phyloP scores from a whole-genome alignment of 2,329 filamentous ascomycete species.

The Trichothecium roseum region DNA sequence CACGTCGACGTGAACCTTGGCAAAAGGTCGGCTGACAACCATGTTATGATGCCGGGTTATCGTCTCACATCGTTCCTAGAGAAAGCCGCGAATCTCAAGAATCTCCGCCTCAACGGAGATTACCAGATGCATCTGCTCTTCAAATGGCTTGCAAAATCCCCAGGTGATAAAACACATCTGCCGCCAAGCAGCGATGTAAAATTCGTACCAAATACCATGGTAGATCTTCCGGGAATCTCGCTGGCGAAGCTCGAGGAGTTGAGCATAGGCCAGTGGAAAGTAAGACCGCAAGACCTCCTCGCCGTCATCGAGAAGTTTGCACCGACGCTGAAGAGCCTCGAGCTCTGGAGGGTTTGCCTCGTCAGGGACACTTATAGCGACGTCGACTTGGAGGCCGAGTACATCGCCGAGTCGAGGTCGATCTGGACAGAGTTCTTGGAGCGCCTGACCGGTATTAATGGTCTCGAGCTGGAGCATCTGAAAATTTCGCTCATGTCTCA shows the following conservation, averaged over 20 bases:
- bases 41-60: neutral
- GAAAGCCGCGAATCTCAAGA: slow-evolving; percentile 29
- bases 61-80: slow-evolving; percentile 22
- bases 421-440: slow-evolving; percentile 29
- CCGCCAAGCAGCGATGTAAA: slow-evolving; percentile 4
- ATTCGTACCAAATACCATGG: too few species aligned
- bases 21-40: neutral
- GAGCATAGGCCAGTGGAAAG: slow-evolving; percentile 29
- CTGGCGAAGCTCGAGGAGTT: slow-evolving; percentile 27
- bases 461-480: slow-evolving; percentile 22
- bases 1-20: slow-evolving; percentile 10
- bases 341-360: slow-evolving; percentile 30
- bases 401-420: too few species aligned
- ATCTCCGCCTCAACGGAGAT: slow-evolving; percentile 39
- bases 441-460: slow-evolving; percentile 17
- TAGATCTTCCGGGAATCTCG: slow-evolving; percentile 7
- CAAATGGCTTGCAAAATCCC: slow-evolving; percentile 26
- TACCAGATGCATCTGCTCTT: slow-evolving; percentile 5
- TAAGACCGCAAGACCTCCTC: slow-evolving; percentile 19
- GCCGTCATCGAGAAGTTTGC: slow-evolving; percentile 29
- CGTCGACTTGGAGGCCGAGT: neutral
- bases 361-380: neutral
- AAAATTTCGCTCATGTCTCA: slow-evolving; percentile 18
- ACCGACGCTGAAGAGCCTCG: slow-evolving; percentile 29
- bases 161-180: slow-evolving; percentile 13